Evolutionary conservation across 768 basidiomycete species (phyloP).

Genomic region (Russula griseocarnosa): DNA sequence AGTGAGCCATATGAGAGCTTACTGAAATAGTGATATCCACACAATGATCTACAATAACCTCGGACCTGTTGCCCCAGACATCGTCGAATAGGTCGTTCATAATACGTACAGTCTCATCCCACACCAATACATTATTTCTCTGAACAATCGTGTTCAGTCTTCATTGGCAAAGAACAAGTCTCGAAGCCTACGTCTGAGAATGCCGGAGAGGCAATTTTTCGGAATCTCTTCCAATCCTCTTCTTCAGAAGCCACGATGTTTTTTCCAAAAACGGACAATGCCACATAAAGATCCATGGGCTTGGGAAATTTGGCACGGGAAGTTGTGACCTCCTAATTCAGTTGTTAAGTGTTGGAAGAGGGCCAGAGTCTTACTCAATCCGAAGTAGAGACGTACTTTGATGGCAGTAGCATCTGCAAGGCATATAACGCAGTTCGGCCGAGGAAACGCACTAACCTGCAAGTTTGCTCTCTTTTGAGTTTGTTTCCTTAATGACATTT

Average conservation of each 20-base stretch:
- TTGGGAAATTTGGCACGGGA: constrained; percentile 55
- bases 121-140: constrained; percentile 40
- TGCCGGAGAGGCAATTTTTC: constrained; percentile 59
- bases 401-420: constrained; percentile 23
- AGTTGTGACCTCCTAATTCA: constrained; percentile 49
- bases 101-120: constrained; percentile 38
- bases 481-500: neutral
- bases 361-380: too few relatives aligned
- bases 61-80: constrained; percentile 45
- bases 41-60: constrained; percentile 44
- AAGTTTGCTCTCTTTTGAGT: neutral
- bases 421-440: neutral
- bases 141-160: constrained; percentile 9
- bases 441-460: constrained; percentile 14
- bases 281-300: constrained; percentile 44
- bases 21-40: constrained; percentile 55
- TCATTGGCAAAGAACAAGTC: neutral
- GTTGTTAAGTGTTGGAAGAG: constrained; percentile 4
- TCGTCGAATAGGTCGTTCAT: constrained; percentile 37
- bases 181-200: constrained; percentile 51
- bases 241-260: constrained; percentile 67
- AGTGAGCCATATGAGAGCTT: constrained; percentile 15
- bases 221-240: constrained; percentile 60
- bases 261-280: constrained; percentile 49
- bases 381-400: constrained; percentile 10